phyloP scores from a whole-genome alignment of 2,329 filamentous ascomycete species.

The Venturia nashicola region DNA sequence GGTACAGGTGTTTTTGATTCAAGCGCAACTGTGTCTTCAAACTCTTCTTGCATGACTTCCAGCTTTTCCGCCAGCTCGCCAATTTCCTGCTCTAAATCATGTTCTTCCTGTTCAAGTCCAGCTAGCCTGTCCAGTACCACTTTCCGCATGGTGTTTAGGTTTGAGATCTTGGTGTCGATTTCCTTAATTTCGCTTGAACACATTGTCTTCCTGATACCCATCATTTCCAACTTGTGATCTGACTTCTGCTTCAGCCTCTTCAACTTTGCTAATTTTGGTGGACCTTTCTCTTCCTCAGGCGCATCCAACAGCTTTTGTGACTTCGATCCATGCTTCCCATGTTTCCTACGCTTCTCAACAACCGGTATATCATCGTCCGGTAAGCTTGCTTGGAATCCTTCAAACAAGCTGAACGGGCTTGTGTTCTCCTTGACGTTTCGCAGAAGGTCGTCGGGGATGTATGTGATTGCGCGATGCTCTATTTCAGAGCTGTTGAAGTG shows the following conservation, averaged over 20 bases:
- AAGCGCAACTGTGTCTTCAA: too few relatives aligned
- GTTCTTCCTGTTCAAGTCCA: conserved; percentile 78
- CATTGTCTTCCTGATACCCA: conserved; percentile 92
- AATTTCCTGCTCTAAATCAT: conserved; percentile 75
- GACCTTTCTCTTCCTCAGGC: conserved; percentile 39
- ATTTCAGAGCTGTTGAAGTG: conserved; percentile 87
- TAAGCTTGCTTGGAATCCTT: conserved; percentile 86
- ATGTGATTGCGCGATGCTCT: conserved; percentile 80
- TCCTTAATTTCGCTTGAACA: conserved; percentile 90
- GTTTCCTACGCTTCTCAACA: conserved; percentile 53
- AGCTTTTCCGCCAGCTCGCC: conserved; percentile 51
- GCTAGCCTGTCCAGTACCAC: conserved; percentile 84
- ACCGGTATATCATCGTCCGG: conserved; percentile 54
- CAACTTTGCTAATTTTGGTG: conserved; percentile 54
- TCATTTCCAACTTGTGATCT: conserved; percentile 79
- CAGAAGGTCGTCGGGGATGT: conserved; percentile 81
- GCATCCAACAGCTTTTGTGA: conserved; percentile 65
- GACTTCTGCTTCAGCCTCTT: conserved; percentile 69
- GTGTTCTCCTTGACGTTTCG: conserved; percentile 76
- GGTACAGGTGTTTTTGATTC: conserved; percentile 18
- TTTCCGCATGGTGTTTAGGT: conserved; percentile 81
- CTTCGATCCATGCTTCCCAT: conserved; percentile 56
- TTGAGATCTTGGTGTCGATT: conserved; percentile 93
- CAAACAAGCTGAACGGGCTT: conserved; percentile 84
- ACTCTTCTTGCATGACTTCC: conserved; percentile 34